phyloP scores from a whole-genome alignment of 345 rosid genomes.

The Erodium maritimum region DNA sequence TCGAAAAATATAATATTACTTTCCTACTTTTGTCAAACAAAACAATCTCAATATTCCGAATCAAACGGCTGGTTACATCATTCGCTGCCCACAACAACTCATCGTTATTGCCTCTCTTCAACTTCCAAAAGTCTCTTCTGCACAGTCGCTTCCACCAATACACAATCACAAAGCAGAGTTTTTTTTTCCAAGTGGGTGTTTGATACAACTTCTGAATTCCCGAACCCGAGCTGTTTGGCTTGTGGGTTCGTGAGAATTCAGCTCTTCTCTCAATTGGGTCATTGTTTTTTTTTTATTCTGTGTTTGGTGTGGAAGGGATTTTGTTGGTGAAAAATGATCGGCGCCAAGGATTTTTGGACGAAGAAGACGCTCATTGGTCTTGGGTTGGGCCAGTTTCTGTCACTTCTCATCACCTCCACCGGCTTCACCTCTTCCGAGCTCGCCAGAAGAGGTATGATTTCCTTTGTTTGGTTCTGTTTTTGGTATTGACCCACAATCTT shows the following conservation, averaged over 20 bases:
- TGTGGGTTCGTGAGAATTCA: background rate
- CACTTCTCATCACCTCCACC: conserved; percentile 34
- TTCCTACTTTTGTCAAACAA: too few species aligned
- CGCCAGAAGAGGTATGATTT: conserved; percentile 23
- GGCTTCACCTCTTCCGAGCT: conserved; percentile 30
- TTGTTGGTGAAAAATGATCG: conserved; percentile 9
- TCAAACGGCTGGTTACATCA: too few species aligned
- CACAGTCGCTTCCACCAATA: background rate
- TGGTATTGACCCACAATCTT: background rate
- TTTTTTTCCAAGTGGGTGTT: background rate
- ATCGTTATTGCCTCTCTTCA: background rate
- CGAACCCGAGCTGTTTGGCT: background rate
- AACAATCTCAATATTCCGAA: too few species aligned
- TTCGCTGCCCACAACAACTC: too few species aligned
- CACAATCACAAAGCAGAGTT: too few species aligned
- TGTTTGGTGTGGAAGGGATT: background rate
- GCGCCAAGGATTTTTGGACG: conserved; percentile 18
- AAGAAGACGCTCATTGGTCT: conserved; percentile 34
- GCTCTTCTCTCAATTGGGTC: background rate
- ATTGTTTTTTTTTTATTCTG: too few species aligned
- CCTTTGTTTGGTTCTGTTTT: background rate
- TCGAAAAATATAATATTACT: too few species aligned
- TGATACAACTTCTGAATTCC: background rate
- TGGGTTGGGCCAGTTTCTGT: conserved; percentile 37
- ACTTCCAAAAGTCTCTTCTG: too few species aligned